These are phyloP conservation scores for Fraxinus pennsylvanica DNA, from an alignment of 257 asterid genomes.

Conservation along the genomic window DNA sequence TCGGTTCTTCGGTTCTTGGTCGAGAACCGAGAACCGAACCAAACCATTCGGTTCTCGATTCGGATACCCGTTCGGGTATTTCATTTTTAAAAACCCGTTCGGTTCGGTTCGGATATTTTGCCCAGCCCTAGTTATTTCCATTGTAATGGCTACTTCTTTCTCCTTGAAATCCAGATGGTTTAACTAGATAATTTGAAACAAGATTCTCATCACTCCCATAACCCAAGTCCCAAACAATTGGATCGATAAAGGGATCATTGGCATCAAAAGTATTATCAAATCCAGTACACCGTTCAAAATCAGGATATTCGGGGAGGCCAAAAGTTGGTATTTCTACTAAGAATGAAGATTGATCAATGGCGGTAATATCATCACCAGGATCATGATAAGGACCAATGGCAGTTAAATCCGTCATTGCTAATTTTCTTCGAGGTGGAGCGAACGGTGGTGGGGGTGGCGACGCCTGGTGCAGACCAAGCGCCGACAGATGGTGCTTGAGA, in stretches of 20 bases:
- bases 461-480: constrained; percentile 64
- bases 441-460: constrained; percentile 29
- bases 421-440: not conserved
- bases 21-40: too few species aligned
- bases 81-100: too few species aligned
- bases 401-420: constrained; percentile 33
- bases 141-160: constrained; percentile 18
- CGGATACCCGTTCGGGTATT: too few species aligned
- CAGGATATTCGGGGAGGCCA: not conserved
- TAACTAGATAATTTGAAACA: not conserved
- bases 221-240: constrained; percentile 35
- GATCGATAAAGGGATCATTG: constrained; percentile 41
- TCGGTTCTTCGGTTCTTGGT: too few species aligned
- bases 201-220: constrained; percentile 24
- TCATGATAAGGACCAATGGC: constrained; percentile 26
- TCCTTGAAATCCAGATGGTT: constrained; percentile 20
- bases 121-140: not conserved
- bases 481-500: constrained; percentile 33
- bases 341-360: constrained; percentile 15
- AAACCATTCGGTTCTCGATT: too few species aligned
- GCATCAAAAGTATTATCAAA: constrained; percentile 14
- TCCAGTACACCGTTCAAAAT: constrained; percentile 3
- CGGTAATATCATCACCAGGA: constrained; percentile 26
- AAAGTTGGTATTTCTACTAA: constrained; percentile 26
- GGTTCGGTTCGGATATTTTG: too few species aligned